Evolutionary conservation across 257 asterid genomes (phyloP), one percentile per base, ranked within the genome.

Genomic region (Handroanthus guayacan): DNA sequence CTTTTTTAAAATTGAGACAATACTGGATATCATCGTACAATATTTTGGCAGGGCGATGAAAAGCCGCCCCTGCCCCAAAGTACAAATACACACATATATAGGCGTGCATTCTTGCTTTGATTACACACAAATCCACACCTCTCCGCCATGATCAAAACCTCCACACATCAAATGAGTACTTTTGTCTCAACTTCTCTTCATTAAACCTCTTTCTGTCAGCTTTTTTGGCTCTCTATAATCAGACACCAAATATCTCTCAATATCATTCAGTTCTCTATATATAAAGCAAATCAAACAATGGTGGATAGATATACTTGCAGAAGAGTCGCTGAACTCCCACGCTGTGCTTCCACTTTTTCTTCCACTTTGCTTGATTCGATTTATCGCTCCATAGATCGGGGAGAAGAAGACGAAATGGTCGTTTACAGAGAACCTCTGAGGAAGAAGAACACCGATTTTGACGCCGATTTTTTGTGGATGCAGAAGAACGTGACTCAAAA

Each of bases 351-450:
- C 37, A 87, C 96, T 9, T 90, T 90, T 62, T 90, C 96, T 5
- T 89, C 92, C 0, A 75, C 89, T 4, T 87, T 89, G 50, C 91
- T 90, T 39, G 96, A 91, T 48, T 81, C 86, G 2, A 88, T 91
- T 73, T 89, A 83, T 16, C 84, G 90, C 2, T 88, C 94, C 2
- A 85, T 91, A 3, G 97, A 89, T 44, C 78, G 17, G 48, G 82
- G 47, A 31, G 82, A 52, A 37, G 67, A 75, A 6, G 76, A 74
- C 34, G 60, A 76, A 12, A 9, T 66, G 0, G 71, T 47, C 2
- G 20, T 79, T n/a, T 80, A 68, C 6, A 68, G 68, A 39, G 86
- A 78, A 31, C 77, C 86, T 45, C 87, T 79, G 87, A 84, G 76
- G 87, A 84, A 84, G 74, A 87, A 79, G 79, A 91, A 79, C 58